Conservation (phyloP, 1,284 basidiomycete genomes). For the Leccinum proximum region DNA sequence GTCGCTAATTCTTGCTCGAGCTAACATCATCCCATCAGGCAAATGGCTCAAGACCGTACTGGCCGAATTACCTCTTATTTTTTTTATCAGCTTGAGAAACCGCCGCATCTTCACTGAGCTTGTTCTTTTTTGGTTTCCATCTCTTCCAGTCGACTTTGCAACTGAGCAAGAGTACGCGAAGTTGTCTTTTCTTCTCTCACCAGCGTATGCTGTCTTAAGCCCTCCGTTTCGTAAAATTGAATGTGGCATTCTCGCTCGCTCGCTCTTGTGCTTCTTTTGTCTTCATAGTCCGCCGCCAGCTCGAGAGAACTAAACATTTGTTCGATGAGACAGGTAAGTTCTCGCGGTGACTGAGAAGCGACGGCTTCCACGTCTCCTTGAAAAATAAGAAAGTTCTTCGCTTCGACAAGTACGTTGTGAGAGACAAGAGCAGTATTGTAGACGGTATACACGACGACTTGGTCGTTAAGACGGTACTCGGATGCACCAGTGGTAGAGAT, state of each 20-base stretch:
- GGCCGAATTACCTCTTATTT: constrained; percentile 44
- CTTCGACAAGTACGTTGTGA: constrained; percentile 98
- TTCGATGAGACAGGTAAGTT: constrained; percentile 90
- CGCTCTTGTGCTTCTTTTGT: constrained; percentile 87
- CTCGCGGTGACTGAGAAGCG: constrained; percentile 91
- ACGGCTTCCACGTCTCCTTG: constrained; percentile 99
- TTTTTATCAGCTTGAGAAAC: constrained; percentile 52
- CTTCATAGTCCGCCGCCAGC: constrained; percentile 86
- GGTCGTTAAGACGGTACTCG: constrained; percentile 84
- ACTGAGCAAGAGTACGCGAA: constrained; percentile 61
- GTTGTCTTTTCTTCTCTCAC: constrained; percentile 83
- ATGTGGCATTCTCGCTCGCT: constrained; percentile 91
- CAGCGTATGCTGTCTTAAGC: constrained; percentile 91
- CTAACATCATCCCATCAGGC: constrained; percentile 33
- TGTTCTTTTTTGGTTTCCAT: constrained; percentile 57
- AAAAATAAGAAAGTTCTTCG: constrained; percentile 99
- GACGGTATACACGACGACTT: constrained; percentile 75
- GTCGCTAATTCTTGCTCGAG: constrained; percentile 56
- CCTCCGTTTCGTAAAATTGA: constrained; percentile 91
- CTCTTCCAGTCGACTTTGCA: constrained; percentile 67
- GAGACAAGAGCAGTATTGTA: constrained; percentile 85
- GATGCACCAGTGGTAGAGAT: constrained; percentile 86
- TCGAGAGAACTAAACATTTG: constrained; percentile 95
- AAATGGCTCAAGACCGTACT: neutral
- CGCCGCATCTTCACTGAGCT: constrained; percentile 59